phyloP scores from a whole-genome alignment of 1,139 yeast genomes.

The Suhomyces bolitotheri region DNA sequence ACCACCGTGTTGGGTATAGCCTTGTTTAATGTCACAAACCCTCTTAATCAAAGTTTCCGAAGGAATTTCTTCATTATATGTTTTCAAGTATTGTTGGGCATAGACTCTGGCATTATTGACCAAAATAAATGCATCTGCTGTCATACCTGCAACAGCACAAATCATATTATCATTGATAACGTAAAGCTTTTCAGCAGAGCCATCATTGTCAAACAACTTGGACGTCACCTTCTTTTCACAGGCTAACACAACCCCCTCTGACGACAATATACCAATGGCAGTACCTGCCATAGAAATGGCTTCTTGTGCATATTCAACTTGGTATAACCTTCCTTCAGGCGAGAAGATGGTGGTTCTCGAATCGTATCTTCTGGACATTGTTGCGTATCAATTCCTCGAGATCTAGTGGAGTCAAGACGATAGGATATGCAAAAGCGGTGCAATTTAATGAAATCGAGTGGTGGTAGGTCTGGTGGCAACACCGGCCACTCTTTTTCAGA shows the following conservation, averaged over 20 bases:
- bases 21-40: conserved; percentile 92
- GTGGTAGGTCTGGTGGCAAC: conserved; percentile 7
- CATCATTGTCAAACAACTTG: conserved; percentile 89
- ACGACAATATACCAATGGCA: conserved; percentile 89
- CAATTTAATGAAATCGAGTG: conserved; percentile 2
- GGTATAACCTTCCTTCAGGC: conserved; percentile 97
- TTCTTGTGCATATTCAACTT: conserved; percentile 94
- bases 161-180: conserved; percentile 74
- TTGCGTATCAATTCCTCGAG: not conserved
- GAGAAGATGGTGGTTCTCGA: conserved; percentile 97
- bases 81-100: conserved; percentile 82
- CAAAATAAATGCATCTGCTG: conserved; percentile 92
- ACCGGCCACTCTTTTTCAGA: conserved; percentile 1
- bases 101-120: conserved; percentile 82
- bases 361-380: conserved; percentile 66
- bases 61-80: conserved; percentile 89
- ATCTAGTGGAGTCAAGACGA: not conserved
- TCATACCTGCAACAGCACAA: conserved; percentile 98
- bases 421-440: not conserved
- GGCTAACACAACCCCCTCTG: conserved; percentile 92
- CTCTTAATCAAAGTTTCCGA: conserved; percentile 86
- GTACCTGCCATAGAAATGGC: conserved; percentile 98
- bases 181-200: conserved; percentile 90
- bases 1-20: conserved; percentile 98
- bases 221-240: conserved; percentile 95